These are phyloP conservation scores for Verticillium tricorpus DNA, from an alignment of 2,329 filamentous ascomycete genomes.

Conservation along the genomic window DNA sequence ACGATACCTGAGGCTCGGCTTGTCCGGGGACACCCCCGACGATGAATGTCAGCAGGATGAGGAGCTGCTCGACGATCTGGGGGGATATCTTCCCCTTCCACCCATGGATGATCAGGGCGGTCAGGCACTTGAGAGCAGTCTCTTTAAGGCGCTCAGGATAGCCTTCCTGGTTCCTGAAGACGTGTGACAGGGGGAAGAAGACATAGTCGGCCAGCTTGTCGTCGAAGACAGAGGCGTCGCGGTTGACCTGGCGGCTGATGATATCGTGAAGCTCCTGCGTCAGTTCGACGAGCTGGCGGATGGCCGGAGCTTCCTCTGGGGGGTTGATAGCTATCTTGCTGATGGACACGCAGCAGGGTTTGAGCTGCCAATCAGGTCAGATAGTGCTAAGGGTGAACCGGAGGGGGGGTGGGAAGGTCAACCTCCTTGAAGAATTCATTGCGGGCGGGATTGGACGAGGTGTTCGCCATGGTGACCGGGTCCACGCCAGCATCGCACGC, in stretches of 20 bases:
- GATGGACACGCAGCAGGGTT: constrained; percentile 57
- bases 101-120: constrained; percentile 68
- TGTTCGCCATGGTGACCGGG: constrained; percentile 8
- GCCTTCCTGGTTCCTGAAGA: constrained; percentile 71
- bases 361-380: constrained; percentile 40
- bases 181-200: constrained; percentile 87
- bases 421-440: constrained; percentile 34
- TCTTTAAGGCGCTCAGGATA: constrained; percentile 72
- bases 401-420: constrained; percentile 7
- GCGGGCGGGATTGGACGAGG: constrained; percentile 13
- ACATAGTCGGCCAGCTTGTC: constrained; percentile 86
- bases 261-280: constrained; percentile 39
- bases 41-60: constrained; percentile 80
- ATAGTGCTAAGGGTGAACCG: neutral
- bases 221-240: constrained; percentile 56
- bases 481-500: neutral
- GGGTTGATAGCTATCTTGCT: constrained; percentile 52
- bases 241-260: constrained; percentile 38
- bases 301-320: constrained; percentile 32
- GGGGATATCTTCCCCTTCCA: constrained; percentile 71
- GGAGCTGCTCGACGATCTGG: constrained; percentile 74
- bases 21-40: constrained; percentile 67
- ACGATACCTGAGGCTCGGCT: constrained; percentile 37
- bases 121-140: constrained; percentile 68
- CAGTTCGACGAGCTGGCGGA: constrained; percentile 40